phyloP scores from a whole-genome alignment of 1,284 basidiomycete genomes.

The Ustilago lituana region DNA sequence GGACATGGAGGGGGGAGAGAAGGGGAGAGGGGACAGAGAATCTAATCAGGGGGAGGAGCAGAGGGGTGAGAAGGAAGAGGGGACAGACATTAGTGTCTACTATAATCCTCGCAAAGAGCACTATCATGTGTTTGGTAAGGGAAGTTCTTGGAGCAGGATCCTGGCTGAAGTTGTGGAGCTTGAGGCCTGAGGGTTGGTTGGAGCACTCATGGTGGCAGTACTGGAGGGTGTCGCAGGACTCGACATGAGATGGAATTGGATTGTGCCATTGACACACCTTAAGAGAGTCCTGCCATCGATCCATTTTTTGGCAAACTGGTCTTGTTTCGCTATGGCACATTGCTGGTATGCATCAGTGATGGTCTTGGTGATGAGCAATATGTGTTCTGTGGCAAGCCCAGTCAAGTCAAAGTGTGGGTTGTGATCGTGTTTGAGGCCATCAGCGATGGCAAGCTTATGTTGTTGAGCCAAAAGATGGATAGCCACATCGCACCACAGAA shows the following conservation, averaged over 20 bases:
- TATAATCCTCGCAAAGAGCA: too few species aligned
- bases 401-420: not conserved
- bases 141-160: too few species aligned
- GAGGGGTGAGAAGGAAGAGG: too few species aligned
- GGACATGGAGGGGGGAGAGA: too few species aligned
- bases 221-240: too few species aligned
- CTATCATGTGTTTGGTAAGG: too few species aligned
- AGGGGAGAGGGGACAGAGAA: too few species aligned
- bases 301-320: not conserved
- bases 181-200: too few species aligned
- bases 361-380: not conserved
- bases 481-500: not conserved
- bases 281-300: not conserved
- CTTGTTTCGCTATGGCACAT: not conserved
- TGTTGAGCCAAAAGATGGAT: not conserved
- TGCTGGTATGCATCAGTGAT: not conserved
- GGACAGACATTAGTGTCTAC: too few species aligned
- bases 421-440: not conserved
- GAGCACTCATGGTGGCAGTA: too few species aligned
- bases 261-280: not conserved
- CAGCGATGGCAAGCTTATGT: not conserved
- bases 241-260: not conserved
- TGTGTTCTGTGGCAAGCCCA: not conserved
- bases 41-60: not conserved
- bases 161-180: not conserved